A percentile compares a stretch with the other conserved stretches of the same genome.
Conservation (phyloP, 208 protist species). For the Blastocrithidia nonstop region DNA sequence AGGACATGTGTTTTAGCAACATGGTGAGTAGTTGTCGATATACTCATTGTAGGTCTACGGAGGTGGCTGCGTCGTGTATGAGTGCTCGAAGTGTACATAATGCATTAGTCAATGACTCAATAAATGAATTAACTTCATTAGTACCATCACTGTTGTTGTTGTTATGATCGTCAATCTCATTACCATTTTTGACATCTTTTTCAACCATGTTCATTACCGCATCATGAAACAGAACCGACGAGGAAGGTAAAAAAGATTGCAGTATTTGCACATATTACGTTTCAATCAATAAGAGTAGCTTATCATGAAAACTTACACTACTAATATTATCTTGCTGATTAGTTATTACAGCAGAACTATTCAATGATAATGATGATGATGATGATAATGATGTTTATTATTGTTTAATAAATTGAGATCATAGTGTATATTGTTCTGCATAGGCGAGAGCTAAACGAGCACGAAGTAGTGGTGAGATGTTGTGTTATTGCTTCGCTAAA, state of each 20-base stretch:
- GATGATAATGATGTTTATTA: not conserved
- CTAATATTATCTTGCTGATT: not conserved
- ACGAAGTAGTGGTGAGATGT: not conserved
- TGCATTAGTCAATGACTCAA: not conserved
- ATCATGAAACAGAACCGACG: not conserved
- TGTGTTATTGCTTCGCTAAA: not conserved
- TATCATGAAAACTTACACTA: not conserved
- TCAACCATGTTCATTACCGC: not conserved
- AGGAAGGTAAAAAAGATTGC: not conserved
- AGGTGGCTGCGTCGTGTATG: not conserved
- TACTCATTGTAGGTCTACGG: not conserved
- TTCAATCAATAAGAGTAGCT: not conserved
- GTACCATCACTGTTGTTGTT: not conserved
- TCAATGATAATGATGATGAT: not conserved
- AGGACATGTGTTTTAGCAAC: not conserved
- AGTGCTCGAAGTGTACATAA: not conserved
- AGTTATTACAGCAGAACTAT: too few relatives aligned
- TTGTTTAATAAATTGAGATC: too few relatives aligned
- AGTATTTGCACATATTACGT: not conserved
- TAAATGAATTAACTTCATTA: not conserved
- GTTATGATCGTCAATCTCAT: not conserved
- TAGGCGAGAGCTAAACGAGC: not conserved
- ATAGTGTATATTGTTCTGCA: too few relatives aligned
- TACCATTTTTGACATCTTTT: too few relatives aligned
- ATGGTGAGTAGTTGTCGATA: not conserved